A percentile compares a stretch with the other conserved stretches of the same genome.
phyloP scores from a whole-genome alignment of 225 moss, liverwort and hornwort species.

The Polytrichum formosum region DNA sequence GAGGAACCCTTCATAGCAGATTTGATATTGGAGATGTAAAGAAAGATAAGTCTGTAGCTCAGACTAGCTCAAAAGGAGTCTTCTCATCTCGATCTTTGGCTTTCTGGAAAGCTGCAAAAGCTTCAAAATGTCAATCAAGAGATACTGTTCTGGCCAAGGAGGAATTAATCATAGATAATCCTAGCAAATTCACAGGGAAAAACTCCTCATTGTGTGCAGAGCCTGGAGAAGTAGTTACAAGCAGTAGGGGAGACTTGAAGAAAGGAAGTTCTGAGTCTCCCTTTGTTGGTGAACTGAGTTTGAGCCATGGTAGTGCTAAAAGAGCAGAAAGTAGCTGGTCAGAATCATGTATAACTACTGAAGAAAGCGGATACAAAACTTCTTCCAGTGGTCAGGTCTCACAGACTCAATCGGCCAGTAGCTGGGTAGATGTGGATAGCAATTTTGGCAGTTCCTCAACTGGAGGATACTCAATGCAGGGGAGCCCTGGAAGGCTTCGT shows the following conservation, averaged over 20 bases:
- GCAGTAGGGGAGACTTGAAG: conserved; percentile 10
- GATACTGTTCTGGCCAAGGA: conserved; percentile 10
- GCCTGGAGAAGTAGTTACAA: conserved; percentile 19
- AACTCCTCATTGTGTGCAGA: neutral
- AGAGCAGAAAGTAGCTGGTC: conserved; percentile 34
- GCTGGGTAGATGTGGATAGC: conserved; percentile 63
- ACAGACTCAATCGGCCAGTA: conserved; percentile 52
- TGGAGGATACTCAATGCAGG: conserved; percentile 48
- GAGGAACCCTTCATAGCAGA: conserved; percentile 12
- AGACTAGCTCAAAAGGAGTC: conserved; percentile 2
- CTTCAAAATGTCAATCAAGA: conserved; percentile 6
- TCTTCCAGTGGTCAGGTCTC: conserved; percentile 43
- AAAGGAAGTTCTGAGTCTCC: conserved; percentile 6
- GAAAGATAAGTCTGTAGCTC: conserved; percentile 4
- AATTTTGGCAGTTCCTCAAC: conserved; percentile 51
- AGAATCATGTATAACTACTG: conserved; percentile 34
- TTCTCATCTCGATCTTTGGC: conserved; percentile 4
- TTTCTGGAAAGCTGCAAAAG: conserved; percentile 24
- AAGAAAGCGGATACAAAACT: conserved; percentile 42
- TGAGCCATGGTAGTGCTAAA: conserved; percentile 1
- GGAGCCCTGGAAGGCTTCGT: conserved; percentile 44
- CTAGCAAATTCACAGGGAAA: conserved; percentile 3
- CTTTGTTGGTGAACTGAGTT: conserved; percentile 30
- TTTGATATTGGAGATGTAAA: conserved; percentile 5
- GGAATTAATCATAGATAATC: neutral